Evolutionary conservation across 768 basidiomycete species (phyloP), one percentile per base, ranked within the genome.

Genomic region (Lyophyllum semitale): DNA sequence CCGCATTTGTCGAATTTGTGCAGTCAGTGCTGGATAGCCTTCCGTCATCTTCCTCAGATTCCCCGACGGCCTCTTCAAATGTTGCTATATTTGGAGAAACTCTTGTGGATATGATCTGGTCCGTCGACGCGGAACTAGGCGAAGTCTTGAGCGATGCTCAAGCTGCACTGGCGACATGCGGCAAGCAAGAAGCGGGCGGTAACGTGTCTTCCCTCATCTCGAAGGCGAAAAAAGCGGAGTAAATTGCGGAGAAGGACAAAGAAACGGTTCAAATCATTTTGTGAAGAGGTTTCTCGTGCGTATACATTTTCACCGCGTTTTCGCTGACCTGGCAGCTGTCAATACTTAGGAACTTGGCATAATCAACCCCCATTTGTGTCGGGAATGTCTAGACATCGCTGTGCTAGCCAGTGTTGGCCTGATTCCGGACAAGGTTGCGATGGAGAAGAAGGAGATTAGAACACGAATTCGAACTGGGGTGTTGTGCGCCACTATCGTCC

Each of bases 81-180:
- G 72, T 71, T 3, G 57, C 71, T 0, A 61, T 77, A 0, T 83
- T 93, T 53, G 86, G 87, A 11, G 90, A 92, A 61, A 69, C 83
- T 43, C 73, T 94, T 2, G 80, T 95, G 20, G 93, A 95, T 66
- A 77, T 89, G 63, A 77, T 92, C 42, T 95, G 93, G 93, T 81
- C 90, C 18, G 68, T 90, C 42, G 93, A 94, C 70, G 77, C 82
- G 33, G 84, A 88, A 59, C 68, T 93, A 55, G 92, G 94, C 54
- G 91, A 92, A 63, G 68, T 85, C 26, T 59, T 87, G 32, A 67
- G 70, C 13, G 88, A 91, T 60, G 77, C 78, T 42, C 83, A 82
- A 66, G 55, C 65, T 26, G 62, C 75, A 41, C 62, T 82, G 42
- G 65, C 72, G 32, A 66, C 69, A 23, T 64, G 60, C 57, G 64